These are phyloP conservation scores for Hyphodiscus sp. DNA, from an alignment of 2,329 filamentous ascomycete genomes.

Conservation along the genomic window DNA sequence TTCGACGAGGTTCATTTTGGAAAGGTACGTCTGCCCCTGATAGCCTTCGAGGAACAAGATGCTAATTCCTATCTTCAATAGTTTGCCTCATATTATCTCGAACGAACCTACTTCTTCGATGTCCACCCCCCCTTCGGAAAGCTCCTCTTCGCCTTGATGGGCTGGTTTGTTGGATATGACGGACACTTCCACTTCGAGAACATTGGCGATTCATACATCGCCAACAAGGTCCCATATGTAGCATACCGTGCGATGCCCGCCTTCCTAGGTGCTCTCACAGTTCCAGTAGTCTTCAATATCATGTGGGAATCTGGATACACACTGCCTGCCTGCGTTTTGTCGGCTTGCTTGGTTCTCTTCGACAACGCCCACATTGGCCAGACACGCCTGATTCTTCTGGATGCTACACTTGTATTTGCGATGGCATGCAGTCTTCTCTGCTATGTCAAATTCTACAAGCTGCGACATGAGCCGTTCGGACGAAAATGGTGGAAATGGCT, in stretches of 20 bases:
- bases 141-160: constrained; percentile 92
- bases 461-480: constrained; percentile 80
- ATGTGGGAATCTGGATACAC: constrained; percentile 99
- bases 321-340: constrained; percentile 82
- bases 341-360: constrained; percentile 79
- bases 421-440: constrained; percentile 92
- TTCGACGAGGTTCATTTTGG: constrained; percentile 99
- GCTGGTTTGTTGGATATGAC: constrained; percentile 96
- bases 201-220: constrained; percentile 96
- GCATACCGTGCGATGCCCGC: constrained; percentile 92
- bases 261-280: constrained; percentile 83
- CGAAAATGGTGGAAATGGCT: constrained; percentile 99
- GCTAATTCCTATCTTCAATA: constrained; percentile 30
- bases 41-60: background rate
- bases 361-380: constrained; percentile 98
- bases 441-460: constrained; percentile 98
- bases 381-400: constrained; percentile 88
- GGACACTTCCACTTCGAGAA: constrained; percentile 98
- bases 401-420: constrained; percentile 87
- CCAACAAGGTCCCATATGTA: constrained; percentile 95
- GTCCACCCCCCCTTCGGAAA: constrained; percentile 98
- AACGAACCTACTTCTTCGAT: constrained; percentile 99
- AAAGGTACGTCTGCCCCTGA: constrained; percentile 59
- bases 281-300: constrained; percentile 90
- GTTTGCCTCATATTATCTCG: constrained; percentile 78